A percentile compares a stretch with the other conserved stretches of the same genome.
Conservation (phyloP, 192 early-diverging fungal species). For the Lobosporangium transversale region DNA sequence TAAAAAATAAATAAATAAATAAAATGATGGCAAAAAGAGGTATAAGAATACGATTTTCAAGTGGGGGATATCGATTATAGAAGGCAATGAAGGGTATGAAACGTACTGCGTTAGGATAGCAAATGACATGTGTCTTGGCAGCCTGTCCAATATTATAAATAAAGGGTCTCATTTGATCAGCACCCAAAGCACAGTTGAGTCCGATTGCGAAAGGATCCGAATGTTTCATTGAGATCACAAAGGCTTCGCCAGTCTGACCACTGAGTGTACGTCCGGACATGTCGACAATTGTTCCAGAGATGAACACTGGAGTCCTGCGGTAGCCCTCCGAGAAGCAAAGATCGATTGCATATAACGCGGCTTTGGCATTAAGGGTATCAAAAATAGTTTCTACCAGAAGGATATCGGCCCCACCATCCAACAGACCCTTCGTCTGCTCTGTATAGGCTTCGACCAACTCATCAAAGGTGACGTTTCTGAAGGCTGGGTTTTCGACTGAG, state of each 20-base stretch:
- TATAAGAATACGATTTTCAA: no score
- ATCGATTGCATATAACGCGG: slow-evolving; percentile 93
- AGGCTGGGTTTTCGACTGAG: slow-evolving; percentile 95
- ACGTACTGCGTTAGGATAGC: slow-evolving; percentile 92
- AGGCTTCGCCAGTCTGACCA: slow-evolving; percentile 97
- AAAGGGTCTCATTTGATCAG: slow-evolving; percentile 96
- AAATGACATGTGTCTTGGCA: slow-evolving; percentile 84
- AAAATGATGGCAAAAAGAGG: no score
- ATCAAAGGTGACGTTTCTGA: slow-evolving; percentile 95
- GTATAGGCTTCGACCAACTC: slow-evolving; percentile 91
- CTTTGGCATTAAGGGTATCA: slow-evolving; percentile 98
- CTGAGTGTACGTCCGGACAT: slow-evolving; percentile 95
- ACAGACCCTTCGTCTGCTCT: slow-evolving; percentile 88
- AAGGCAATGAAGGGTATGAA: not conserved
- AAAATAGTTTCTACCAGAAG: slow-evolving; percentile 97
- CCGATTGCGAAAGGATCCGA: slow-evolving; percentile 89
- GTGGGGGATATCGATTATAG: no score
- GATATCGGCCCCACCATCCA: slow-evolving; percentile 95
- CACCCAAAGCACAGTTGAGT: slow-evolving; percentile 88
- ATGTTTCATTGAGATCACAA: slow-evolving; percentile 86
- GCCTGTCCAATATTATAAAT: slow-evolving; percentile 89
- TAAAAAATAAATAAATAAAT: no score
- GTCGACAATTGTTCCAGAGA: slow-evolving; percentile 97
- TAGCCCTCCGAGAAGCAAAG: slow-evolving; percentile 84
- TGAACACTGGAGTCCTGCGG: slow-evolving; percentile 67